Percentiles rank a stretch among this genome's conserved stretches.
Conservation (phyloP, 768 basidiomycete species). For the Tulasnella sp. region DNA sequence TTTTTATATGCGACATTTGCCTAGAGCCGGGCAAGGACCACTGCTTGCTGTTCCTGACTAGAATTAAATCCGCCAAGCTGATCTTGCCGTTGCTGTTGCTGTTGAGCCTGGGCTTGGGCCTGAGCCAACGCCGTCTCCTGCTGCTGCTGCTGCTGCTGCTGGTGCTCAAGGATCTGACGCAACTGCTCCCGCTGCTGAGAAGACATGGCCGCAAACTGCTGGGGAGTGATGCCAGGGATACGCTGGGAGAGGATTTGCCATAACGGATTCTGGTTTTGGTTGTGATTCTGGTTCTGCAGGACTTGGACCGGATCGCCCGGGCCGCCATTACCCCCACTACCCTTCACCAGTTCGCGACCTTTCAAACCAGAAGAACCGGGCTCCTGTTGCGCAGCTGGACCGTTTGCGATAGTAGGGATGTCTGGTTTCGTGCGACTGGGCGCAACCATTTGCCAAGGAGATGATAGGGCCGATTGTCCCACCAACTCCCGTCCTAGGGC, state of each 20-base stretch:
- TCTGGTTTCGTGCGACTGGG: slow-evolving; percentile 7
- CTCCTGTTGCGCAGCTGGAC: not conserved
- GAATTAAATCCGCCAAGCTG: not conserved
- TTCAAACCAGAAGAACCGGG: not conserved
- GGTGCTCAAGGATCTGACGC: not conserved
- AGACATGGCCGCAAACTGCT: not conserved
- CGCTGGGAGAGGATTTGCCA: not conserved
- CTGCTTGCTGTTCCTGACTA: slow-evolving; percentile 16
- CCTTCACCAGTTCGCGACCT: not conserved
- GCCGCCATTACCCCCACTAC: not conserved
- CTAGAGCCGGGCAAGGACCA: no score
- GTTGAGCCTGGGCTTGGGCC: slow-evolving; percentile 5
- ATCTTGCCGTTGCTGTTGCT: slow-evolving; percentile 14
- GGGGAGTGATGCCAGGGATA: not conserved
- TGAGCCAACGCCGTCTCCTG: not conserved
- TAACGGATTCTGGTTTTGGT: not conserved
- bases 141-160: slow-evolving; percentile 6
- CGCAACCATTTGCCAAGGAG: not conserved
- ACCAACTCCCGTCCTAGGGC: no score
- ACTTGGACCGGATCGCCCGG: not conserved
- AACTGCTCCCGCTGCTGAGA: not conserved
- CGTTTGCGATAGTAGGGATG: not conserved
- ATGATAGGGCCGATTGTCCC: not conserved
- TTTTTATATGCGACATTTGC: no score
- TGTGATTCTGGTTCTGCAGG: not conserved